Percentiles rank a stretch among this genome's conserved stretches.
Evolutionary conservation across 441 rosid species (phyloP).

Genomic region (Theobroma grandiflorum): DNA sequence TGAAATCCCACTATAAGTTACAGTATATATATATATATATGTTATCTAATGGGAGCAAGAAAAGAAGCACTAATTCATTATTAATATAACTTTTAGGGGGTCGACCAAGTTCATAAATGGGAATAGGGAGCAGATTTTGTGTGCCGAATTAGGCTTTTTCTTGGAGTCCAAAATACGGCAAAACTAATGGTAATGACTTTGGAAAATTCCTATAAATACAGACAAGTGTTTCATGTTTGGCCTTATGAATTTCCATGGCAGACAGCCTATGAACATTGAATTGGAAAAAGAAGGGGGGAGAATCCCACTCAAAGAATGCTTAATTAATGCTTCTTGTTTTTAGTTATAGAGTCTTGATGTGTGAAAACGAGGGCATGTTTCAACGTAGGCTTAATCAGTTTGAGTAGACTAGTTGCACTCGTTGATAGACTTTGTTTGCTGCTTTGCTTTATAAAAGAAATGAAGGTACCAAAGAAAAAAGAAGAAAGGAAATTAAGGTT

Average conservation of each 20-base stretch:
- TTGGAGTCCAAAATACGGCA: not conserved
- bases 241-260: conserved; percentile 28
- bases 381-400: conserved; percentile 6
- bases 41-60: not conserved
- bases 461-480: not conserved
- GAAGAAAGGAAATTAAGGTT: not conserved
- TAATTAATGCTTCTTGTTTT: not conserved
- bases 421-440: not conserved
- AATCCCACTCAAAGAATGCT: not conserved
- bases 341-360: not conserved
- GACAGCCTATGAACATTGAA: conserved; percentile 15
- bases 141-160: not conserved
- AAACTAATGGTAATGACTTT: not conserved
- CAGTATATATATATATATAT: not conserved
- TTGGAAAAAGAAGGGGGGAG: not conserved
- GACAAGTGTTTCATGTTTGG: conserved; percentile 22
- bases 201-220: not conserved
- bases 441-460: not conserved
- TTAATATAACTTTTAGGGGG: not conserved
- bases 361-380: not conserved
- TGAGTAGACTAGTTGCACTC: not conserved
- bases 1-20: not conserved
- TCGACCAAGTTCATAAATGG: not conserved
- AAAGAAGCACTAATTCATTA: not conserved
- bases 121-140: conserved; percentile 18